Evolutionary conservation across 2,329 filamentous ascomycete species (phyloP).

Genomic region (Pestalotiopsis sp.): DNA sequence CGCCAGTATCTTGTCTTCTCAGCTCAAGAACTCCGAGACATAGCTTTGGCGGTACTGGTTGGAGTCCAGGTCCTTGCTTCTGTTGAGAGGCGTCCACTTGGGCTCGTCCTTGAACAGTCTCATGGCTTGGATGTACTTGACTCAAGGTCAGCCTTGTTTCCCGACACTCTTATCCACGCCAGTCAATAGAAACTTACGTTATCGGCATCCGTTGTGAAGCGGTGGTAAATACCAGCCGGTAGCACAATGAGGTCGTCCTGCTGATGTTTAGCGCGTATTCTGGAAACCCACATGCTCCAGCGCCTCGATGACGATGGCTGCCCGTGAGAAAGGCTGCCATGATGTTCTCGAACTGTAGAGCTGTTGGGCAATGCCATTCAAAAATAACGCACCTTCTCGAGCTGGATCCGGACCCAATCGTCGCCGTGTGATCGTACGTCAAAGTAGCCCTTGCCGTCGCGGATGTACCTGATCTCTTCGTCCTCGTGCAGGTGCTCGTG

Average conservation of each 20-base stretch:
- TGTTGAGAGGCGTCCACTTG: constrained; percentile 95
- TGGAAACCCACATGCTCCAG: not conserved
- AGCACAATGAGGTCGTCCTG: constrained; percentile 84
- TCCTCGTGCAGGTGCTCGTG: constrained; percentile 96
- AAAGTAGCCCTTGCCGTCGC: constrained; percentile 87
- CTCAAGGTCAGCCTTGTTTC: not conserved
- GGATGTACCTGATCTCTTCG: constrained; percentile 95
- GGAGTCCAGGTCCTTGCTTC: constrained; percentile 71
- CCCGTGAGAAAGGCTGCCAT: not conserved
- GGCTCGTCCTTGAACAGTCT: constrained; percentile 97
- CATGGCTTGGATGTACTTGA: constrained; percentile 91
- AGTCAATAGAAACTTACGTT: constrained; percentile 65
- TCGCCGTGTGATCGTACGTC: constrained; percentile 84
- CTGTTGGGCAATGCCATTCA: not conserved
- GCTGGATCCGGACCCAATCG: constrained; percentile 82
- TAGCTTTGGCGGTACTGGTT: constrained; percentile 83
- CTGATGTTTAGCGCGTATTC: constrained; percentile 1
- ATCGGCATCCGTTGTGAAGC: constrained; percentile 89
- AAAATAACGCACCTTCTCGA: constrained; percentile 64
- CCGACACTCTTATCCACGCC: not conserved
- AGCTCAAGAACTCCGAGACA: constrained; percentile 44
- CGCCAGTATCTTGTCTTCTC: constrained; percentile 1
- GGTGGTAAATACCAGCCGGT: constrained; percentile 93
- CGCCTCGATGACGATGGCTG: not conserved
- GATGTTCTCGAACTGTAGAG: not conserved